These are phyloP conservation scores for Cutaneotrichosporon curvatum DNA, from an alignment of 1,284 basidiomycete genomes.

Conservation along the genomic window DNA sequence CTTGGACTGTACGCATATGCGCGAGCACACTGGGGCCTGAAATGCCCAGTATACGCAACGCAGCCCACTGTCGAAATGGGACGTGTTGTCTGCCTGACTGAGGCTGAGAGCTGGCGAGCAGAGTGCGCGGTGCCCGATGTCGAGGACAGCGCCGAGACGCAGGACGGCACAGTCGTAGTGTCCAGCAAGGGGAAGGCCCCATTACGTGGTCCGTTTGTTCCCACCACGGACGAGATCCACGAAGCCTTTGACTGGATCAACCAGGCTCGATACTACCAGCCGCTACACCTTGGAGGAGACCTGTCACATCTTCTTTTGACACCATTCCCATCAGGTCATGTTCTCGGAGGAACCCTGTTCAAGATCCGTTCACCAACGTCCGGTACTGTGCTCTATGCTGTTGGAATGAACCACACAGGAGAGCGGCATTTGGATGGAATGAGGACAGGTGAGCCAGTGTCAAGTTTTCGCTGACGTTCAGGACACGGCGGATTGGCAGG, in stretches of 20 bases:
- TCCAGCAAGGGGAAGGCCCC: slow-evolving; percentile 31
- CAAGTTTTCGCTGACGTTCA: slow-evolving; percentile 19
- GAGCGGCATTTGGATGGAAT: slow-evolving; percentile 96
- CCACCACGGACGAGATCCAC: slow-evolving; percentile 78
- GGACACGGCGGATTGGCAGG: slow-evolving; percentile 53
- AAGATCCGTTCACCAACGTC: slow-evolving; percentile 94
- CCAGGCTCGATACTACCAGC: slow-evolving; percentile 89
- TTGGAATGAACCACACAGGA: slow-evolving; percentile 92
- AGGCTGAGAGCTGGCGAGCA: slow-evolving; percentile 68
- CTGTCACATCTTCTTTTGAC: slow-evolving; percentile 69
- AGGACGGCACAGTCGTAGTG: slow-evolving; percentile 5
- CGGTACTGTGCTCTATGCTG: slow-evolving; percentile 91
- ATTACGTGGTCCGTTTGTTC: slow-evolving; percentile 39
- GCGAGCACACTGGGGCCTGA: slow-evolving; percentile 75
- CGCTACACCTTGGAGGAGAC: slow-evolving; percentile 84
- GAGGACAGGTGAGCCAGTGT: slow-evolving; percentile 48
- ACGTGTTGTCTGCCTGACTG: slow-evolving; percentile 76
- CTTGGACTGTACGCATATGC: slow-evolving; percentile 88
- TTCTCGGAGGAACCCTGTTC: slow-evolving; percentile 95
- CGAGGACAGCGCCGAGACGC: slow-evolving; percentile 17
- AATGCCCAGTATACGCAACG: slow-evolving; percentile 90
- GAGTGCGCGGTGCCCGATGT: slow-evolving; percentile 57
- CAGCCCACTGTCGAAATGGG: slow-evolving; percentile 96
- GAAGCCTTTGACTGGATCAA: slow-evolving; percentile 90
- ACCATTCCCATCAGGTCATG: slow-evolving; percentile 92